Evolutionary conservation across 1,284 basidiomycete genomes (phyloP).

Genomic region (Ceratobasidium sp.): DNA sequence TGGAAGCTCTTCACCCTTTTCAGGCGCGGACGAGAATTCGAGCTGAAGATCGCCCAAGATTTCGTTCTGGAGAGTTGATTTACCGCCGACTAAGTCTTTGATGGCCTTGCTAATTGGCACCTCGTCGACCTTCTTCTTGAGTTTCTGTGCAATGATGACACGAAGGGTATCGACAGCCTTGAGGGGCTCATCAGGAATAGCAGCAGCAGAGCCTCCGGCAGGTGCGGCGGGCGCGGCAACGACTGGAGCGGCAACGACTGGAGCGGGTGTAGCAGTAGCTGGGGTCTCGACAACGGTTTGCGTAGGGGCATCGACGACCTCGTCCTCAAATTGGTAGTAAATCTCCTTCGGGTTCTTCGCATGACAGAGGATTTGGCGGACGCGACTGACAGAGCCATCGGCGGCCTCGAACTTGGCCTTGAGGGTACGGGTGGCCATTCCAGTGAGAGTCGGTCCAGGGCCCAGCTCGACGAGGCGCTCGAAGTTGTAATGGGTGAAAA

Average conservation of each 20-base stretch:
- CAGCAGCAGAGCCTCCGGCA: conserved; percentile 64
- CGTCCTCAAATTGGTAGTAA: conserved; percentile 97
- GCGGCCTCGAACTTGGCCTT: conserved; percentile 94
- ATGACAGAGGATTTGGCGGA: conserved; percentile 87
- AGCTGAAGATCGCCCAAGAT: conserved; percentile 92
- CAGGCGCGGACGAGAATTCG: conserved; percentile 89
- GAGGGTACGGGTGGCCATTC: conserved; percentile 94
- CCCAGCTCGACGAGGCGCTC: conserved; percentile 96
- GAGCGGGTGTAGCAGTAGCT: conserved; percentile 52
- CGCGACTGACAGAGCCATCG: conserved; percentile 84
- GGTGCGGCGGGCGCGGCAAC: conserved; percentile 58
- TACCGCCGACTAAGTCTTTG: conserved; percentile 98
- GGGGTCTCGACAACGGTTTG: conserved; percentile 52
- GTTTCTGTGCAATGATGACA: conserved; percentile 93
- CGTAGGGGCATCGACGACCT: conserved; percentile 61
- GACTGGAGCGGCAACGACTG: conserved; percentile 56
- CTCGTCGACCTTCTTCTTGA: conserved; percentile 93
- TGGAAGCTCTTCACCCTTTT: conserved; percentile 97
- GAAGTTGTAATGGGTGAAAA: conserved; percentile 89
- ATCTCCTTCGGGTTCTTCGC: conserved; percentile 97
- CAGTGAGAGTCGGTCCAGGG: conserved; percentile 93
- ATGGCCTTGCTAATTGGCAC: conserved; percentile 93
- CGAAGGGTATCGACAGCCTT: conserved; percentile 90
- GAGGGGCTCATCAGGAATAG: conserved; percentile 88
- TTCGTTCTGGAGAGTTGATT: conserved; percentile 97